These are phyloP conservation scores for Tephrocybe sp. DNA, from an alignment of 768 basidiomycete genomes.

Conservation along the genomic window DNA sequence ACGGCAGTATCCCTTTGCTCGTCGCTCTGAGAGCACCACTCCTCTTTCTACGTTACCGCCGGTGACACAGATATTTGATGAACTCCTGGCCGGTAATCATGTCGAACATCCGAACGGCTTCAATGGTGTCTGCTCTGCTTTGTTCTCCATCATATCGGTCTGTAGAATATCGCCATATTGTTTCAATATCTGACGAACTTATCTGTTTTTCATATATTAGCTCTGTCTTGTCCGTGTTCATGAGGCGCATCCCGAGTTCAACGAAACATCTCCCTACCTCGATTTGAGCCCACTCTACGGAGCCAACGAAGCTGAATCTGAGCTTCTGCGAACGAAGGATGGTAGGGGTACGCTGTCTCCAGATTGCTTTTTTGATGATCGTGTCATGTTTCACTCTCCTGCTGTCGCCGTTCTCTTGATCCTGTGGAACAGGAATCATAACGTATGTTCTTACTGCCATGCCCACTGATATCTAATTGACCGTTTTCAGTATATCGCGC, in stretches of 20 bases:
- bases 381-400: conserved; percentile 11
- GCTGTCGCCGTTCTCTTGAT: conserved; percentile 17
- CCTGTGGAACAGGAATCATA: conserved; percentile 23
- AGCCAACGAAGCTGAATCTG: conserved; percentile 9
- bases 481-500: conserved; percentile 16
- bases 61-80: conserved; percentile 3
- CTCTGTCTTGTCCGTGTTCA: conserved; percentile 10
- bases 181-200: neutral
- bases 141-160: conserved; percentile 13
- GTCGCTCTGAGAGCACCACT: neutral
- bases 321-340: conserved; percentile 19
- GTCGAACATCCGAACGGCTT: conserved; percentile 14
- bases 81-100: conserved; percentile 1
- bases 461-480: neutral
- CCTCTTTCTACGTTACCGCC: neutral
- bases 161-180: neutral
- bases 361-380: conserved; percentile 21
- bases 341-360: conserved; percentile 21
- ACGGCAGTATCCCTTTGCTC: conserved; percentile 3
- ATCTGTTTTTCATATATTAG: conserved; percentile 1
- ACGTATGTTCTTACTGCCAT: conserved; percentile 11
- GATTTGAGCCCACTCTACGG: conserved; percentile 23
- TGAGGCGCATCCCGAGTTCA: neutral
- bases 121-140: conserved; percentile 10
- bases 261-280: conserved; percentile 15